Conservation (phyloP, 345 rosid species). For the Eucalyptus tenuipes region DNA sequence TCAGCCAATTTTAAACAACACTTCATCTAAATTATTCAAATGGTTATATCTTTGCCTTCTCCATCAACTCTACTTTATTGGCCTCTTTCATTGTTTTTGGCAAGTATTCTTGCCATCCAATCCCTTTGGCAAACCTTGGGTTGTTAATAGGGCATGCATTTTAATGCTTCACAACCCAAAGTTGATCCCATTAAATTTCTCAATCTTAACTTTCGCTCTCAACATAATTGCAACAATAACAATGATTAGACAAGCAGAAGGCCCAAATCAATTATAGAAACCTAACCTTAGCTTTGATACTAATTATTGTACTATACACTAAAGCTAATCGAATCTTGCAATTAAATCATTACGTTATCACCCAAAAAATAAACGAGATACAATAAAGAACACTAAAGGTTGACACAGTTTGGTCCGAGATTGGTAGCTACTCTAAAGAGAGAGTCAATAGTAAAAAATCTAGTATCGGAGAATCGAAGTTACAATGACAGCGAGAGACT, state of each 20-base stretch:
- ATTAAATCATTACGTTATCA: not conserved
- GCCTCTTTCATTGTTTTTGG: not conserved
- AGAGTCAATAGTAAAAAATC: not conserved
- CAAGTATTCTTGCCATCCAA: not conserved
- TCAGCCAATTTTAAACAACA: not conserved
- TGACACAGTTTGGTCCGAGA: too few relatives aligned
- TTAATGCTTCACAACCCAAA: not conserved
- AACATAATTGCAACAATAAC: not conserved
- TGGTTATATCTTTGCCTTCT: not conserved
- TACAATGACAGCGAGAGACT: not conserved
- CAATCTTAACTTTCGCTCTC: not conserved
- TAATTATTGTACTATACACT: not conserved
- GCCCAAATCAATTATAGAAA: not conserved
- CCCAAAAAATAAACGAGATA: not conserved
- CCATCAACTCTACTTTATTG: not conserved
- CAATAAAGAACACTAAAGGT: not conserved
- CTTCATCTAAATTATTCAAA: not conserved
- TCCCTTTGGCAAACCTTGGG: not conserved
- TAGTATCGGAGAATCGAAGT: not conserved
- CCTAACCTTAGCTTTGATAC: not conserved
- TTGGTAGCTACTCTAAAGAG: not conserved
- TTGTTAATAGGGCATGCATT: not conserved
- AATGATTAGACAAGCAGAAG: not conserved
- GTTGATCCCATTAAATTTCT: not conserved
- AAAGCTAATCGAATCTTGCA: not conserved